These are phyloP conservation scores for Chrysosporium queenslandicum DNA, from an alignment of 2,329 filamentous ascomycete genomes.

Conservation along the genomic window DNA sequence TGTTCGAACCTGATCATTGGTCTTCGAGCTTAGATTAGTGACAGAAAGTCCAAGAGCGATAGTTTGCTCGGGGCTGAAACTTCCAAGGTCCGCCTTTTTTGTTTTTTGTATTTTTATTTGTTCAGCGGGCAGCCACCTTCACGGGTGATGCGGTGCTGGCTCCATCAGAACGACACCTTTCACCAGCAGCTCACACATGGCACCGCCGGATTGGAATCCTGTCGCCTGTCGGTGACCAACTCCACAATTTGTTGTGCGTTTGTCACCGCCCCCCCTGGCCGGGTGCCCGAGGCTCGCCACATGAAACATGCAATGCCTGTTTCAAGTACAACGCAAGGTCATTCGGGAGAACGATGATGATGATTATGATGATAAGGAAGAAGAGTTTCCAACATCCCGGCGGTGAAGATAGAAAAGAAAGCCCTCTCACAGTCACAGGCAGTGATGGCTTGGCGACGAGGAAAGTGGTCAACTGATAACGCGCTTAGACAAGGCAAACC, in stretches of 20 bases:
- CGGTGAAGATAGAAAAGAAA: background rate
- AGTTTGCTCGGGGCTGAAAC: too few relatives aligned
- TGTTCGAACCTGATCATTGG: background rate
- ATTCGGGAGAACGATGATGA: background rate
- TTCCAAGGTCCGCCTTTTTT: too few relatives aligned
- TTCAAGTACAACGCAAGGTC: background rate
- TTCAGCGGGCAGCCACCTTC: background rate
- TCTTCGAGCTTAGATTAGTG: background rate
- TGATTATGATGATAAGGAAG: background rate
- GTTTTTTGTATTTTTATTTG: too few relatives aligned
- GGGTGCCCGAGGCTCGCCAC: background rate
- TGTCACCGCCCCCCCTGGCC: background rate
- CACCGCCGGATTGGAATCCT: background rate
- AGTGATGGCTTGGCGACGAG: too few relatives aligned
- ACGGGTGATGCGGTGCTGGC: background rate
- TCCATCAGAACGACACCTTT: background rate
- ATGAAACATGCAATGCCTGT: constrained; percentile 2
- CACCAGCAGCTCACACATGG: constrained; percentile 1
- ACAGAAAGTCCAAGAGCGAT: too few relatives aligned
- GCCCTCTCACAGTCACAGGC: background rate
- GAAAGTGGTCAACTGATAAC: too few relatives aligned
- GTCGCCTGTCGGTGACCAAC: background rate
- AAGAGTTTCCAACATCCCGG: background rate
- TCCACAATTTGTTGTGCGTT: background rate
- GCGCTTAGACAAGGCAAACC: background rate